These are phyloP conservation scores for Kwoniella newhampshirensis DNA, from an alignment of 768 basidiomycete genomes.

Conservation along the genomic window DNA sequence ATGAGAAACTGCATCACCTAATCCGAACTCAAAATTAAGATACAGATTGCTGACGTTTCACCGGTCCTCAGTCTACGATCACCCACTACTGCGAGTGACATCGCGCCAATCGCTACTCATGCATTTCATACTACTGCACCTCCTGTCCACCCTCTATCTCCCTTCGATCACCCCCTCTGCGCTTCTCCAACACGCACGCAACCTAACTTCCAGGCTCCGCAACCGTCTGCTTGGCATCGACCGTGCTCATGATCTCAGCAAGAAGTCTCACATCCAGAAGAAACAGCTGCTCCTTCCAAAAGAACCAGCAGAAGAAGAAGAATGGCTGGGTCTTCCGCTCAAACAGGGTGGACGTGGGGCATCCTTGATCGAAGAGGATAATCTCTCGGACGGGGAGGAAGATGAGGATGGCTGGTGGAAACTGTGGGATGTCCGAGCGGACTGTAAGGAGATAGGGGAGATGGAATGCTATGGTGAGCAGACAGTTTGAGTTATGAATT, in stretches of 20 bases:
- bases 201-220: neutral
- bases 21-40: too few species aligned
- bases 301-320: constrained; percentile 1
- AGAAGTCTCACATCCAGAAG: neutral
- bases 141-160: constrained; percentile 23
- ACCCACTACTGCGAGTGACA: constrained; percentile 28
- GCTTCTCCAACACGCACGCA: constrained; percentile 5
- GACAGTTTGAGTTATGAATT: neutral
- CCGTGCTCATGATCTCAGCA: neutral
- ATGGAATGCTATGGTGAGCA: constrained; percentile 47
- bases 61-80: constrained; percentile 33
- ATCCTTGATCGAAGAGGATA: neutral
- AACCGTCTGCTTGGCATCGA: neutral
- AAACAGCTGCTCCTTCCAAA: neutral
- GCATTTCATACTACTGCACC: constrained; percentile 39
- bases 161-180: constrained; percentile 28
- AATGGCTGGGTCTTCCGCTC: constrained; percentile 5
- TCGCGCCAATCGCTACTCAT: constrained; percentile 25
- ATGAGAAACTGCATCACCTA: too few species aligned
- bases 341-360: neutral
- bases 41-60: constrained; percentile 7
- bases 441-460: constrained; percentile 40
- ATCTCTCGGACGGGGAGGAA: neutral
- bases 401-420: constrained; percentile 31
- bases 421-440: constrained; percentile 39